A percentile compares a stretch with the other conserved stretches of the same genome.
Evolutionary conservation across 306 rosid species (phyloP).

Genomic region (Potentilla sterilis): DNA sequence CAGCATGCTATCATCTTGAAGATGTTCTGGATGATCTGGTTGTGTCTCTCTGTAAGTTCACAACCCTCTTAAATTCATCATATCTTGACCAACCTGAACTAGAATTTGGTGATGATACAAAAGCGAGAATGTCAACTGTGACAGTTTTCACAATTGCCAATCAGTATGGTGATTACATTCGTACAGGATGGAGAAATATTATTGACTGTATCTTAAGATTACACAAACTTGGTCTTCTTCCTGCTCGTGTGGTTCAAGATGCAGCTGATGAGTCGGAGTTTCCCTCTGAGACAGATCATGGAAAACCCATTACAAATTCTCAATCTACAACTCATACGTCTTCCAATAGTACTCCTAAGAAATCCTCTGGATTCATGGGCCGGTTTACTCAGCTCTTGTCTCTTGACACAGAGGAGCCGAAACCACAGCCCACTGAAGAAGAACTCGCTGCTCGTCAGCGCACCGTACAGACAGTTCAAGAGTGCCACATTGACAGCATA

Average conservation of each 20-base stretch:
- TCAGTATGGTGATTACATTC: conserved; percentile 88
- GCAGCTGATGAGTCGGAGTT: conserved; percentile 87
- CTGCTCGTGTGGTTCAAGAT: conserved; percentile 90
- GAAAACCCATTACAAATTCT: conserved; percentile 65
- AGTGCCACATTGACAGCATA: conserved; percentile 91
- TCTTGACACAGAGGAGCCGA: conserved; percentile 94
- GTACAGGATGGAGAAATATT: conserved; percentile 96
- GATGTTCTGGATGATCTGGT: conserved; percentile 96
- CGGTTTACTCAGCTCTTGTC: conserved; percentile 95
- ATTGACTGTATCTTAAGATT: conserved; percentile 87
- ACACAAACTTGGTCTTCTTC: conserved; percentile 95
- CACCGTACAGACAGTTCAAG: conserved; percentile 83
- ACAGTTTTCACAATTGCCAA: conserved; percentile 90
- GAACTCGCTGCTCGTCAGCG: conserved; percentile 95
- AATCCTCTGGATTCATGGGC: conserved; percentile 93
- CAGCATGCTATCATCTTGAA: conserved; percentile 97
- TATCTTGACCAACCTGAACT: conserved; percentile 81
- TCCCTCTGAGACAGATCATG: conserved; percentile 68
- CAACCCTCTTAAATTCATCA: conserved; percentile 84
- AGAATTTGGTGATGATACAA: conserved; percentile 89
- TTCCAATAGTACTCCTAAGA: conserved; percentile 69
- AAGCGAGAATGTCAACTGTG: conserved; percentile 95
- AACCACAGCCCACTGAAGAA: conserved; percentile 94
- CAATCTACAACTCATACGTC: conserved; percentile 70
- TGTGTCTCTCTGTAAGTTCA: conserved; percentile 94